Conservation (phyloP, 192 early-diverging fungal species). For the Funneliformis geosporum region DNA sequence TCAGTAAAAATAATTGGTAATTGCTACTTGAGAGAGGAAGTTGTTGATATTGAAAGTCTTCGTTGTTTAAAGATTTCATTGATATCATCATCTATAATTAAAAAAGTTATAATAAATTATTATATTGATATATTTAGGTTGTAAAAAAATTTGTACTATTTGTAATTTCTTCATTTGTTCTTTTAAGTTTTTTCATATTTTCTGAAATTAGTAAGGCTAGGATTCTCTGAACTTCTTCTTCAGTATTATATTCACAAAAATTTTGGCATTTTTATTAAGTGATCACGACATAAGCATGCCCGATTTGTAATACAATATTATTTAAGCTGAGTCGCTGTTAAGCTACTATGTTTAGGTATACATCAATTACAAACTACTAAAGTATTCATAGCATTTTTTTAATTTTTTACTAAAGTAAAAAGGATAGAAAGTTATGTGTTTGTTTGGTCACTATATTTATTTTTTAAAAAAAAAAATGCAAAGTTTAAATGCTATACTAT, state of each 20-base stretch:
- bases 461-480: too few relatives aligned
- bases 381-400: neutral
- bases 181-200: neutral
- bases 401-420: neutral
- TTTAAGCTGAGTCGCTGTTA: neutral
- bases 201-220: neutral
- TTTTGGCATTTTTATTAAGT: neutral
- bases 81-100: too few relatives aligned
- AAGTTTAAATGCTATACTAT: neutral
- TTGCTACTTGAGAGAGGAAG: too few relatives aligned
- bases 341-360: neutral
- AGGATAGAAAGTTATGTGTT: neutral
- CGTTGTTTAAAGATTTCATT: too few relatives aligned
- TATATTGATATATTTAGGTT: too few relatives aligned
- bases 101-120: too few relatives aligned
- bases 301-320: neutral
- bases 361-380: neutral
- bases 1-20: too few relatives aligned
- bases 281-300: neutral
- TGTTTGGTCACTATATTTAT: neutral
- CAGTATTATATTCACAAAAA: neutral
- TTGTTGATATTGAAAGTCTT: too few relatives aligned
- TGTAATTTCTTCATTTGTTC: too few relatives aligned
- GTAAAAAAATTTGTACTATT: too few relatives aligned
- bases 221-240: neutral